phyloP scores from a whole-genome alignment of 768 basidiomycete genomes.

The Rossbeevera mucosa region DNA sequence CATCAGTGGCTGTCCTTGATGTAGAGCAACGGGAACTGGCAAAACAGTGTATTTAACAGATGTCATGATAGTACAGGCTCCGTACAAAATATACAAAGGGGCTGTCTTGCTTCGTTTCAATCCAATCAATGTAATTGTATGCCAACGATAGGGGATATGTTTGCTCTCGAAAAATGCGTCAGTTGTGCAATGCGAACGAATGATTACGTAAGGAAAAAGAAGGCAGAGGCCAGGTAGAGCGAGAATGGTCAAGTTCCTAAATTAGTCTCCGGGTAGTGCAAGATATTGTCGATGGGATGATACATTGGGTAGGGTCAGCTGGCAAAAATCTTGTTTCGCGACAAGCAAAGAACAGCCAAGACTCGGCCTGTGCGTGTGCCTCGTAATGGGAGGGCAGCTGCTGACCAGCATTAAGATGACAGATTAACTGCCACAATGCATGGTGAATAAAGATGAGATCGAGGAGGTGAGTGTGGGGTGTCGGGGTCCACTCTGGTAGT shows the following conservation, averaged over 20 bases:
- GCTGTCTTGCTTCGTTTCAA: background rate
- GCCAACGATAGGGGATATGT: slow-evolving; percentile 14
- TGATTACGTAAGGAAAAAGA: slow-evolving; percentile 6
- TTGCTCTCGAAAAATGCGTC: slow-evolving; percentile 11
- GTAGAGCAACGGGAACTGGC: background rate
- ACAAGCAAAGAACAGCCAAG: background rate
- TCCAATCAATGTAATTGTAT: slow-evolving; percentile 7
- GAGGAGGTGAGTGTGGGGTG: slow-evolving; percentile 7
- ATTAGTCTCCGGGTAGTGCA: slow-evolving; percentile 16
- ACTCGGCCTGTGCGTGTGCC: slow-evolving; percentile 1
- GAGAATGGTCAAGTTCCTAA: slow-evolving; percentile 12
- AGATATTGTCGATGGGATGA: slow-evolving; percentile 17
- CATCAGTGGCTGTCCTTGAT: background rate
- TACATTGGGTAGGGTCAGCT: slow-evolving; percentile 14
- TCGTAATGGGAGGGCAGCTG: slow-evolving; percentile 2
- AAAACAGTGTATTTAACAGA: slow-evolving; percentile 3
- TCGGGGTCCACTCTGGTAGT: slow-evolving; percentile 16
- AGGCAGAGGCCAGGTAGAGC: background rate
- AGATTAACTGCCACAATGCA: slow-evolving; percentile 17
- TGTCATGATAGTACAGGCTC: slow-evolving; percentile 18
- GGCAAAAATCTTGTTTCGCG: slow-evolving; percentile 11
- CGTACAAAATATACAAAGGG: slow-evolving; percentile 15
- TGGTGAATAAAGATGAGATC: slow-evolving; percentile 16
- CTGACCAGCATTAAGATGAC: slow-evolving; percentile 19
- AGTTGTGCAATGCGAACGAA: slow-evolving; percentile 12